A percentile compares a stretch with the other conserved stretches of the same genome.
phyloP scores from a whole-genome alignment of 208 protist genomes.

The Leishmania mexicana region DNA sequence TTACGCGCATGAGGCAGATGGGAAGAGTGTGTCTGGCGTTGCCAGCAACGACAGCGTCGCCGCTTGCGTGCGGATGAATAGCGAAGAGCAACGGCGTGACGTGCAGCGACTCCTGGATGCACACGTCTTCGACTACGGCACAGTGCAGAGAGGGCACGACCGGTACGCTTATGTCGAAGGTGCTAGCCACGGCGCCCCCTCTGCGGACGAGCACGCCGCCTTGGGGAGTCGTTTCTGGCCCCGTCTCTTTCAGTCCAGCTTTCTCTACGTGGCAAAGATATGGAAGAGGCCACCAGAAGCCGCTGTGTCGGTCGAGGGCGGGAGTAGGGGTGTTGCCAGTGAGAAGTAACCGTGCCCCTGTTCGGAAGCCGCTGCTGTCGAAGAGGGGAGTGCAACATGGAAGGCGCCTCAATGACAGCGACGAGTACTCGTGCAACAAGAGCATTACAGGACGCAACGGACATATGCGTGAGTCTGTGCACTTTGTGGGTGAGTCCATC shows the following conservation, averaged over 20 bases:
- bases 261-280: slow-evolving; percentile 86
- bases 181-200: too few species aligned
- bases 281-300: slow-evolving; percentile 44
- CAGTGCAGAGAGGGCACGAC: slow-evolving; percentile 16
- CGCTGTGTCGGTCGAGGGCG: not conserved
- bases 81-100: not conserved
- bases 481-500: not conserved
- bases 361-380: not conserved
- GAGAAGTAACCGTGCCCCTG: not conserved
- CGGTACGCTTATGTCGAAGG: not conserved
- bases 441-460: not conserved
- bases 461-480: not conserved
- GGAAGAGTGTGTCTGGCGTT: not conserved
- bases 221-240: slow-evolving; percentile 74
- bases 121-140: slow-evolving; percentile 30
- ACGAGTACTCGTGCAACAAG: not conserved
- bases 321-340: not conserved
- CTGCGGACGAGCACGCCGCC: not conserved
- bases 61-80: slow-evolving; percentile 20
- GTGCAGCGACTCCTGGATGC: slow-evolving; percentile 33
- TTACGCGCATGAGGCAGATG: slow-evolving; percentile 27
- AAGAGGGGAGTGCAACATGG: not conserved
- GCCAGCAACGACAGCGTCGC: not conserved
- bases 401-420: not conserved
- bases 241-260: slow-evolving; percentile 59